These are phyloP conservation scores for Phytophthora litchii DNA, from an alignment of 352 stramenopile genomes.

Conservation along the genomic window DNA sequence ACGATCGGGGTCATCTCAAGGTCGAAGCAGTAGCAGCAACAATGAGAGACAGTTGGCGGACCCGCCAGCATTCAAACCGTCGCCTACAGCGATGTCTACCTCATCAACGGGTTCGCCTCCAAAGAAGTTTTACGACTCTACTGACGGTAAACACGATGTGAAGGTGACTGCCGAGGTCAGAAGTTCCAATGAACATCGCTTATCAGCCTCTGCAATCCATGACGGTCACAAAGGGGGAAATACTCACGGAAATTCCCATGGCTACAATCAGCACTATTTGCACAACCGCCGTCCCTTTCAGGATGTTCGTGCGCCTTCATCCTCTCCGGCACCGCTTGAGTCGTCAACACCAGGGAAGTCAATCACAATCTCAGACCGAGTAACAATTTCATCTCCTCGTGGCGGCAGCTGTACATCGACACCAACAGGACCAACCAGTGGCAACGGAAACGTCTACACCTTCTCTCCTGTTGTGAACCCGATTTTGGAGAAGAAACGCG, in stretches of 20 bases:
- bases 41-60: slow-evolving; percentile 12
- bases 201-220: slow-evolving; percentile 3
- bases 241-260: slow-evolving; percentile 3
- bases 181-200: slow-evolving; percentile 3
- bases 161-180: slow-evolving; percentile 7
- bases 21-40: slow-evolving; percentile 18
- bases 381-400: slow-evolving; percentile 22
- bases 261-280: slow-evolving; percentile 18
- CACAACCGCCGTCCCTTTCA: slow-evolving; percentile 19
- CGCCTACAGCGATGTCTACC: not conserved
- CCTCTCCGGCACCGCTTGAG: slow-evolving; percentile 17
- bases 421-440: slow-evolving; percentile 6
- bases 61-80: not conserved
- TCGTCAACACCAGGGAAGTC: slow-evolving; percentile 18
- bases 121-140: slow-evolving; percentile 1
- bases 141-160: not conserved
- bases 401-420: slow-evolving; percentile 14
- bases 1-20: slow-evolving; percentile 27
- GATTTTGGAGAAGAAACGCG: slow-evolving; percentile 43
- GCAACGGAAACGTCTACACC: slow-evolving; percentile 11
- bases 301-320: slow-evolving; percentile 6
- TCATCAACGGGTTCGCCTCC: not conserved
- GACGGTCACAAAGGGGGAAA: slow-evolving; percentile 6
- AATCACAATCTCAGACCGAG: slow-evolving; percentile 13
- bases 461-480: slow-evolving; percentile 36